These are phyloP conservation scores for Starmerella floris DNA, from an alignment of 805 yeast genomes.

Conservation along the genomic window DNA sequence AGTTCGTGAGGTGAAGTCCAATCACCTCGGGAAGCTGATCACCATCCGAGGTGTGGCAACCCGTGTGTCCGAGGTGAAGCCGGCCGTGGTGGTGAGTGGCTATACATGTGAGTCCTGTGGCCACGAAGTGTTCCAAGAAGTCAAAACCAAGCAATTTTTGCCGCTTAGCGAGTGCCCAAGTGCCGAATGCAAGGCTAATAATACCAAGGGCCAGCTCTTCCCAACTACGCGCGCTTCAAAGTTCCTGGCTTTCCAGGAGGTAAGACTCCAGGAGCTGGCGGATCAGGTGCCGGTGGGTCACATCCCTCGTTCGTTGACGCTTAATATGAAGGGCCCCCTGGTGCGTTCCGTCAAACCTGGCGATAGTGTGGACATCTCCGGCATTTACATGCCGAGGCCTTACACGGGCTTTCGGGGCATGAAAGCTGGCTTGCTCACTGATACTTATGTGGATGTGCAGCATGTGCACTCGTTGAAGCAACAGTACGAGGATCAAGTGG, in stretches of 20 bases:
- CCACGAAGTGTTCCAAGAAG: constrained; percentile 91
- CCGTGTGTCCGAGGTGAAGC: constrained; percentile 91
- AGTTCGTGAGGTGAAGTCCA: constrained; percentile 81
- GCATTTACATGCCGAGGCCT: constrained; percentile 85
- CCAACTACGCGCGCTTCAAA: constrained; percentile 93
- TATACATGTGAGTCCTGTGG: constrained; percentile 98
- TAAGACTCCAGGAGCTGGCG: constrained; percentile 84
- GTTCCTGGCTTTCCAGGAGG: constrained; percentile 90
- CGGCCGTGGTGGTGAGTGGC: constrained; percentile 78
- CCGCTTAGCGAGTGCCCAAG: constrained; percentile 87
- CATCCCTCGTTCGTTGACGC: constrained; percentile 74
- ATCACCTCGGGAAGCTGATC: constrained; percentile 68
- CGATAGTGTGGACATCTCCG: constrained; percentile 84
- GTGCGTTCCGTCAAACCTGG: constrained; percentile 87
- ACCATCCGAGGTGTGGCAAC: constrained; percentile 92
- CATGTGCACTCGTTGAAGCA: constrained; percentile 75
- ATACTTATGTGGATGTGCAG: constrained; percentile 85
- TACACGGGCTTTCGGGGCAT: constrained; percentile 91
- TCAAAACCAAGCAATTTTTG: constrained; percentile 64
- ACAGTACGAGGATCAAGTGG: constrained; percentile 53
- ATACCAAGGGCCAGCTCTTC: constrained; percentile 75
- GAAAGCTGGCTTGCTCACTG: constrained; percentile 84
- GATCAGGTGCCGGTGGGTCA: constrained; percentile 97
- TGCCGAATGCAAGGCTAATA: constrained; percentile 60
- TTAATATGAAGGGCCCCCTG: constrained; percentile 84